Conservation (phyloP, 768 basidiomycete species). For the Termitomyces sp. region DNA sequence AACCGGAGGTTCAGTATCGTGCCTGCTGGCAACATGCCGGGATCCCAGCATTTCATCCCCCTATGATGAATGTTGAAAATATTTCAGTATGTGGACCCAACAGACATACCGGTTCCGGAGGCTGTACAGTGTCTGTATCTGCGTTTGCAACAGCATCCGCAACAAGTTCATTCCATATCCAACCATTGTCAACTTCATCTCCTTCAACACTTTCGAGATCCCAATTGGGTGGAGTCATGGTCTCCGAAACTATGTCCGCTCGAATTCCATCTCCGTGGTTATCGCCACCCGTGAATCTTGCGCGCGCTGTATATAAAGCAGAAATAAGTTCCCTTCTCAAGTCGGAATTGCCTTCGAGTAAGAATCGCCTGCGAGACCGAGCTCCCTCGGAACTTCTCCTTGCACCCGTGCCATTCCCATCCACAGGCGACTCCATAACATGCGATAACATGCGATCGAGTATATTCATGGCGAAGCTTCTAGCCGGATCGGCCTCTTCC, state of each 20-base stretch:
- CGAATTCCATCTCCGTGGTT: neutral
- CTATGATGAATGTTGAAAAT: conserved; percentile 13
- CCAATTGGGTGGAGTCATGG: conserved; percentile 6
- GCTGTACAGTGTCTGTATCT: conserved; percentile 22
- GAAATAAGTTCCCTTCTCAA: conserved; percentile 14
- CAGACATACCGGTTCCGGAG: conserved; percentile 25
- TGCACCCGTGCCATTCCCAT: neutral
- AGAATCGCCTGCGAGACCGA: neutral
- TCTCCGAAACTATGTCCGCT: conserved; percentile 6
- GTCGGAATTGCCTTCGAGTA: neutral
- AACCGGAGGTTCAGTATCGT: conserved; percentile 4
- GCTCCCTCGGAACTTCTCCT: neutral
- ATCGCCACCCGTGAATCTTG: neutral
- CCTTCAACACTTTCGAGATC: conserved; percentile 7
- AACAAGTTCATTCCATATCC: conserved; percentile 14
- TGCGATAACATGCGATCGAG: conserved; percentile 12
- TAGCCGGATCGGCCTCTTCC: conserved; percentile 2
- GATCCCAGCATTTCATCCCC: conserved; percentile 29
- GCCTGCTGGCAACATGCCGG: conserved; percentile 3
- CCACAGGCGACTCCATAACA: conserved; percentile 6
- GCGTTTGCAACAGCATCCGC: conserved; percentile 10
- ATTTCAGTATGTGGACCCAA: neutral
- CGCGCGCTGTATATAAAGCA: conserved; percentile 9
- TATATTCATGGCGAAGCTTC: conserved; percentile 13
- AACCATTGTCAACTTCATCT: conserved; percentile 6